Evolutionary conservation across 352 stramenopile species (phyloP).

Genomic region (Phytophthora ohioensis): DNA sequence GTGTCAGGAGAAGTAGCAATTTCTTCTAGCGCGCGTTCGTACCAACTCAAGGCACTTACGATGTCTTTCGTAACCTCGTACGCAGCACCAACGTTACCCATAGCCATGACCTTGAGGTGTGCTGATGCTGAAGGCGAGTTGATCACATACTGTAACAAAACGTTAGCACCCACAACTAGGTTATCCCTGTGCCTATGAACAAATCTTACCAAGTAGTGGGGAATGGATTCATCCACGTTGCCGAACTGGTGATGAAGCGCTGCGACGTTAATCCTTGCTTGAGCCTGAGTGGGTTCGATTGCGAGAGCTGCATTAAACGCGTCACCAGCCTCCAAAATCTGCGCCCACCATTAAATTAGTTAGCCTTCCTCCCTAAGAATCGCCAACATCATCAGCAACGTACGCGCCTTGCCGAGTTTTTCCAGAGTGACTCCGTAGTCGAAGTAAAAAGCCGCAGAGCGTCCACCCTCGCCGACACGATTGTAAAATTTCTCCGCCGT

Average conservation of each 20-base stretch:
- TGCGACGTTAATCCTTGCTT: conserved; percentile 74
- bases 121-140: conserved; percentile 20
- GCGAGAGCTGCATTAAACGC: conserved; percentile 56
- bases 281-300: conserved; percentile 35
- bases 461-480: conserved; percentile 17
- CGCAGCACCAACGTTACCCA: conserved; percentile 60
- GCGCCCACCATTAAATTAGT: conserved; percentile 5
- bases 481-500: conserved; percentile 45
- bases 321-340: conserved; percentile 56
- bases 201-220: conserved; percentile 49
- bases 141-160: conserved; percentile 39
- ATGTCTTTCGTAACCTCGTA: conserved; percentile 53
- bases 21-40: conserved; percentile 31
- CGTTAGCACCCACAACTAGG: background rate
- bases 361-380: background rate
- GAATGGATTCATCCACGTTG: conserved; percentile 57
- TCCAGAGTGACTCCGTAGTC: conserved; percentile 65
- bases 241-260: conserved; percentile 72
- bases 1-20: conserved; percentile 7
- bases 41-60: conserved; percentile 42
- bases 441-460: conserved; percentile 53
- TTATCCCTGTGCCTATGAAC: background rate
- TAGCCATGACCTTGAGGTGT: conserved; percentile 39
- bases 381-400: background rate
- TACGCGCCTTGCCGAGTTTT: conserved; percentile 50